Conservation (phyloP, 2,329 filamentous ascomycete genomes). For the Talaromyces sp. region DNA sequence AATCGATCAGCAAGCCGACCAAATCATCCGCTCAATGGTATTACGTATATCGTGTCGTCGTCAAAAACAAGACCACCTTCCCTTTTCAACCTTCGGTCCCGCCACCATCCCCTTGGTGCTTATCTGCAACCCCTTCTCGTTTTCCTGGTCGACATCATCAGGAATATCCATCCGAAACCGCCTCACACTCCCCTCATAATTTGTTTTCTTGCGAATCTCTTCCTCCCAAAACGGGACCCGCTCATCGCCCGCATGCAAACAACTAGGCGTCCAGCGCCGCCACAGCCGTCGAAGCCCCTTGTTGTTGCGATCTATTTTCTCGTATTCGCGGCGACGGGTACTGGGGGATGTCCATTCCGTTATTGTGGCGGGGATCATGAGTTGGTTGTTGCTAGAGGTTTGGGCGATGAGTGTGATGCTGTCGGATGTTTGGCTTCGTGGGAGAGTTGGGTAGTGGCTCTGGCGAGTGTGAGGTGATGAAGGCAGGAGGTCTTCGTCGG, state of each 20-base stretch:
- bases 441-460: background rate
- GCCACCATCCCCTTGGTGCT: background rate
- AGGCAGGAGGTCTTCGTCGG: constrained; percentile 15
- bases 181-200: constrained; percentile 46
- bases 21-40: background rate
- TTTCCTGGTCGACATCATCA: constrained; percentile 19
- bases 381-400: background rate
- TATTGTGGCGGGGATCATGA: constrained; percentile 36
- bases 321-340: constrained; percentile 44
- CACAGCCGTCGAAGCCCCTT: constrained; percentile 43
- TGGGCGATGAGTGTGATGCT: background rate
- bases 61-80: constrained; percentile 19
- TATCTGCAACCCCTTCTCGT: background rate
- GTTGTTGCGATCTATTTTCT: constrained; percentile 53
- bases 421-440: background rate
- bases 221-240: constrained; percentile 42
- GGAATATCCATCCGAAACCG: constrained; percentile 45
- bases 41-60: background rate
- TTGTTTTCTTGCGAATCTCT: constrained; percentile 32
- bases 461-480: background rate
- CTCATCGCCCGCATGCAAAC: constrained; percentile 34
- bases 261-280: constrained; percentile 40
- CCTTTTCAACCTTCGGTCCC: constrained; percentile 9
- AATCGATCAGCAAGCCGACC: background rate
- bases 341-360: constrained; percentile 48